phyloP scores from a whole-genome alignment of 805 yeast species.

The Candida silvicultrix region DNA sequence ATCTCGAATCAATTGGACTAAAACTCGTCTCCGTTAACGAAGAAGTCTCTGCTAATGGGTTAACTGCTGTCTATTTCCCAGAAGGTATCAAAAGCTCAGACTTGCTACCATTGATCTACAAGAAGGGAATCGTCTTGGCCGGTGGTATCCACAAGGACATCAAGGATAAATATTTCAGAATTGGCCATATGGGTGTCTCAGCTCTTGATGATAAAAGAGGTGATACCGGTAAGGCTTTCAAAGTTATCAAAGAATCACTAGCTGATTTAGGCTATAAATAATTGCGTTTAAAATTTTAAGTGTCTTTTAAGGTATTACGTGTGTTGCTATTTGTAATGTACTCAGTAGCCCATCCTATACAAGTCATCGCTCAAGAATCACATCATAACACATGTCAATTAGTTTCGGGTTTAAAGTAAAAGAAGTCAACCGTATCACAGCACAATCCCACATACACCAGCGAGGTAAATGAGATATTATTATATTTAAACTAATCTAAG shows the following conservation, averaged over 20 bases:
- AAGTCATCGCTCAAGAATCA: no score
- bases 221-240: slow-evolving; percentile 45
- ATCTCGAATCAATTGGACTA: slow-evolving; percentile 53
- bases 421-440: no score
- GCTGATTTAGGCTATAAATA: slow-evolving; percentile 29
- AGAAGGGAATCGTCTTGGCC: slow-evolving; percentile 71
- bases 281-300: no score
- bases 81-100: slow-evolving; percentile 66
- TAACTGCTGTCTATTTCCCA: slow-evolving; percentile 81
- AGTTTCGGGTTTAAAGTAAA: no score
- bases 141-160: slow-evolving; percentile 86
- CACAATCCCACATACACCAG: no score
- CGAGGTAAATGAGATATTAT: no score
- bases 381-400: no score
- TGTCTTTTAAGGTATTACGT: no score
- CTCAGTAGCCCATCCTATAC: no score
- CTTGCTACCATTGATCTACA: slow-evolving; percentile 47
- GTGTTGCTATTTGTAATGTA: no score
- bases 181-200: slow-evolving; percentile 94
- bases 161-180: slow-evolving; percentile 78
- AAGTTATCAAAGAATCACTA: slow-evolving; percentile 38
- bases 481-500: no score
- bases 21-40: slow-evolving; percentile 54
- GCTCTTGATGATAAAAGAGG: slow-evolving; percentile 49
- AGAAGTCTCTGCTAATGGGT: slow-evolving; percentile 75